A percentile compares a stretch with the other conserved stretches of the same genome.
phyloP scores from a whole-genome alignment of 2,329 filamentous ascomycete species.

The Byssochlamys sp. region DNA sequence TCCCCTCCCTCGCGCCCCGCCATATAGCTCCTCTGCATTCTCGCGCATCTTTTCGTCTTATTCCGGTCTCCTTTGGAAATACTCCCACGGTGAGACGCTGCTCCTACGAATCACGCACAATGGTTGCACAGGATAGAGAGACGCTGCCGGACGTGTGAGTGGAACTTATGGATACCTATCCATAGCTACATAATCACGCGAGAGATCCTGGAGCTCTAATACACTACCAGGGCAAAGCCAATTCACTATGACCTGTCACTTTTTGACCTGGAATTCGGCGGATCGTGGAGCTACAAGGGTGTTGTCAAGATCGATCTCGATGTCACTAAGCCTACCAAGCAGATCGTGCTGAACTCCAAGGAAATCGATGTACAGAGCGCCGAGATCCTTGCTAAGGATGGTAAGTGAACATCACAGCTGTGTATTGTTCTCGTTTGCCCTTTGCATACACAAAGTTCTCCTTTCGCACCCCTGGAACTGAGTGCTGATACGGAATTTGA shows the following conservation, averaged over 20 bases:
- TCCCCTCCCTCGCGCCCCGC: conserved; percentile 12
- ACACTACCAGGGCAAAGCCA: conserved; percentile 57
- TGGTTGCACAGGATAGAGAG: conserved; percentile 37
- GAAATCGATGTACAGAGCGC: conserved; percentile 67
- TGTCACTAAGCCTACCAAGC: conserved; percentile 60
- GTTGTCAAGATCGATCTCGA: conserved; percentile 69
- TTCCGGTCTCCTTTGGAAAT: conserved; percentile 9
- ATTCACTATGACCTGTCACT: conserved; percentile 77
- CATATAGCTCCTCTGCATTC: conserved; percentile 9
- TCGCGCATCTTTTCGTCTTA: conserved; percentile 8
- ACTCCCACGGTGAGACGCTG: conserved; percentile 23
- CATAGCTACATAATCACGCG: neutral
- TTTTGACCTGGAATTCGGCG: conserved; percentile 62
- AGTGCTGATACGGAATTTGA: neutral
- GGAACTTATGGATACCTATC: neutral
- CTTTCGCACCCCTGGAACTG: neutral
- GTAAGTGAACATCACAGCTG: conserved; percentile 12
- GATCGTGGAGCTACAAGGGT: conserved; percentile 74
- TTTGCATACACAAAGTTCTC: neutral
- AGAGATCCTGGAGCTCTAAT: conserved; percentile 3
- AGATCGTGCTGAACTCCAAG: conserved; percentile 75
- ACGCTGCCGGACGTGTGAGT: conserved; percentile 37
- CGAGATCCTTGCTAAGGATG: conserved; percentile 25
- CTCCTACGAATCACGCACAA: conserved; percentile 33
- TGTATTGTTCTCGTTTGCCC: neutral